These are phyloP conservation scores for Pseudogymnoascus sp. DNA, from an alignment of 2,329 filamentous ascomycete species.

Conservation along the genomic window DNA sequence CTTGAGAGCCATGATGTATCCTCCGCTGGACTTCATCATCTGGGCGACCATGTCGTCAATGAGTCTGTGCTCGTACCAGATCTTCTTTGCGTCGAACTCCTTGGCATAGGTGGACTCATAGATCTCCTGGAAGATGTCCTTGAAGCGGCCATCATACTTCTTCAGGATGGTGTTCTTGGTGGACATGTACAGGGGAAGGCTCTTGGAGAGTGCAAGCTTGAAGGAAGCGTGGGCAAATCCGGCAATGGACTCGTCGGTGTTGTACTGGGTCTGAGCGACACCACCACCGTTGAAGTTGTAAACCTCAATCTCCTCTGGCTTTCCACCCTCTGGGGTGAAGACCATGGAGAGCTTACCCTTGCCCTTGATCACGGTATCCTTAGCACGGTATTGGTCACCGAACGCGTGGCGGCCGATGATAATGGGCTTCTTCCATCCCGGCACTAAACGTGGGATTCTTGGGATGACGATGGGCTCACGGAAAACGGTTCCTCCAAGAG, in stretches of 20 bases:
- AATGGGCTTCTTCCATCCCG: slow-evolving; percentile 98
- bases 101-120: slow-evolving; percentile 82
- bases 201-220: slow-evolving; percentile 85
- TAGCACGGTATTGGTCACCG: slow-evolving; percentile 96
- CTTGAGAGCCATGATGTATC: slow-evolving; percentile 97
- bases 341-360: slow-evolving; percentile 90
- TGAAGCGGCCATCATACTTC: slow-evolving; percentile 97
- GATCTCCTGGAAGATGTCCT: slow-evolving; percentile 98
- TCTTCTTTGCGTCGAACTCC: slow-evolving; percentile 81
- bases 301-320: slow-evolving; percentile 81
- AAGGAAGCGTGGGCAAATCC: slow-evolving; percentile 96
- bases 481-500: slow-evolving; percentile 90
- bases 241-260: slow-evolving; percentile 89
- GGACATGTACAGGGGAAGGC: slow-evolving; percentile 95
- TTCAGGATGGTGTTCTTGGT: slow-evolving; percentile 99
- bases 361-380: slow-evolving; percentile 76
- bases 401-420: slow-evolving; percentile 98
- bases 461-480: slow-evolving; percentile 97
- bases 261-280: slow-evolving; percentile 93
- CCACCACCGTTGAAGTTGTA: slow-evolving; percentile 83
- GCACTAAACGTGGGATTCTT: slow-evolving; percentile 83
- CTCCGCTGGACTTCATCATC: slow-evolving; percentile 98
- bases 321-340: slow-evolving; percentile 75
- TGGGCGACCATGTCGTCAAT: slow-evolving; percentile 99
- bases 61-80: slow-evolving; percentile 99